phyloP scores from a whole-genome alignment of 768 basidiomycete genomes.

The Chalciporus pseudorubinellus region DNA sequence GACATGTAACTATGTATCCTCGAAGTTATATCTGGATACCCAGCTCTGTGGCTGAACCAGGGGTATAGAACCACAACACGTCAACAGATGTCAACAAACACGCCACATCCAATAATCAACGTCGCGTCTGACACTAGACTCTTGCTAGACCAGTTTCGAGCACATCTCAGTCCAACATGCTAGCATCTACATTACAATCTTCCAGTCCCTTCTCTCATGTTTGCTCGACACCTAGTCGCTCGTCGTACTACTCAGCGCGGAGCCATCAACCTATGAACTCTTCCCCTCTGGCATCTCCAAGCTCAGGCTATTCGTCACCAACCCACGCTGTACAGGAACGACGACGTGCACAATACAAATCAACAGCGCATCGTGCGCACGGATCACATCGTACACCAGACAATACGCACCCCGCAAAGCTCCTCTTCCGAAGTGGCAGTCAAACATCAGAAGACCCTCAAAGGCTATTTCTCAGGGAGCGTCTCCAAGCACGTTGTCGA shows the following conservation, averaged over 20 bases:
- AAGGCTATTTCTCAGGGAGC: constrained; percentile 54
- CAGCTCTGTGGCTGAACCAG: too few relatives aligned
- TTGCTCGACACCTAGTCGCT: constrained; percentile 39
- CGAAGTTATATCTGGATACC: too few relatives aligned
- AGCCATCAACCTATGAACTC: constrained; percentile 42
- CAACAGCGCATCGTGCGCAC: constrained; percentile 32
- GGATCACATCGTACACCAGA: constrained; percentile 21
- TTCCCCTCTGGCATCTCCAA: constrained; percentile 52
- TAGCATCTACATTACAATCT: constrained; percentile 23
- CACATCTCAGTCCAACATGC: constrained; percentile 4
- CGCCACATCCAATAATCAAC: constrained; percentile 11
- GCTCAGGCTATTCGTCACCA: constrained; percentile 43
- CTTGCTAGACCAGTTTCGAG: neutral
- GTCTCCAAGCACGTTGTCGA: constrained; percentile 59
- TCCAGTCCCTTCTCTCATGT: constrained; percentile 28
- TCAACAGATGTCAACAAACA: constrained; percentile 27
- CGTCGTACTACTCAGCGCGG: constrained; percentile 28
- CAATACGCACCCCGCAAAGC: constrained; percentile 6
- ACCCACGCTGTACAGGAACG: constrained; percentile 44
- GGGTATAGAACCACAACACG: constrained; percentile 20
- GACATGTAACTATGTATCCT: too few relatives aligned
- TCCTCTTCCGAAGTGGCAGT: constrained; percentile 12
- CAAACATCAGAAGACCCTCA: constrained; percentile 43
- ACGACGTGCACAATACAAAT: constrained; percentile 57
- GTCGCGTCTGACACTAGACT: neutral